Conservation (phyloP, 2,329 filamentous ascomycete genomes). For the Sordariomycetes sp. region DNA sequence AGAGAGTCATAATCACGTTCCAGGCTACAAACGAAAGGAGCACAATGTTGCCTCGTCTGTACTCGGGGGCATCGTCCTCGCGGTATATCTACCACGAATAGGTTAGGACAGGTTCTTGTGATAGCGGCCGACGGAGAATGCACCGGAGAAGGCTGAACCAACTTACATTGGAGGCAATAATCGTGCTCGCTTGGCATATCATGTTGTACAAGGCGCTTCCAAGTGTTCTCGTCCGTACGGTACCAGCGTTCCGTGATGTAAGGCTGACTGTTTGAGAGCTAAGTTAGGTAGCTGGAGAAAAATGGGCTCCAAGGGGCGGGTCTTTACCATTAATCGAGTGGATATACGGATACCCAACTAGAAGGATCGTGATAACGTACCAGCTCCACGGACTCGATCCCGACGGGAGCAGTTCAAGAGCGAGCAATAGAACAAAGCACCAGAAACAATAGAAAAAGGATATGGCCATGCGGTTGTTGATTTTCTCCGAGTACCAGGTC, state of each 20-base stretch:
- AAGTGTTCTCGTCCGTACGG: slow-evolving; percentile 50
- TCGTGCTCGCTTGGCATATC: slow-evolving; percentile 32
- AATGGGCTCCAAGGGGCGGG: background rate
- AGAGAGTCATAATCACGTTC: slow-evolving; percentile 22
- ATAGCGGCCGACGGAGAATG: background rate
- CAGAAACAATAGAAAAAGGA: slow-evolving; percentile 35
- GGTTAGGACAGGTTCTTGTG: background rate
- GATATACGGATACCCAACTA: slow-evolving; percentile 22
- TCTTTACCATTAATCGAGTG: slow-evolving; percentile 5
- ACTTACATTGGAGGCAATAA: slow-evolving; percentile 27
- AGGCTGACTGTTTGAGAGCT: slow-evolving; percentile 27
- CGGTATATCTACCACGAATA: slow-evolving; percentile 25
- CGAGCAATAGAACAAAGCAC: slow-evolving; percentile 40
- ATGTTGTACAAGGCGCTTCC: slow-evolving; percentile 39
- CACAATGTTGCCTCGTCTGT: slow-evolving; percentile 30
- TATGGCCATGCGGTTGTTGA: slow-evolving; percentile 30
- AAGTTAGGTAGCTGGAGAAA: slow-evolving; percentile 13
- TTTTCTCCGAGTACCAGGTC: slow-evolving; percentile 32
- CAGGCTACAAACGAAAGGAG: slow-evolving; percentile 13
- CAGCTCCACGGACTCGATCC: slow-evolving; percentile 20
- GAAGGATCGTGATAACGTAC: slow-evolving; percentile 16
- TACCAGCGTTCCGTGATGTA: slow-evolving; percentile 47
- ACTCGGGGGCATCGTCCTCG: slow-evolving; percentile 30
- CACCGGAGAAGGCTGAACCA: background rate
- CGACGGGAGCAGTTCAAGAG: slow-evolving; percentile 22